These are phyloP conservation scores for Claviceps arundinis DNA, from an alignment of 2,329 filamentous ascomycete genomes.

Conservation along the genomic window DNA sequence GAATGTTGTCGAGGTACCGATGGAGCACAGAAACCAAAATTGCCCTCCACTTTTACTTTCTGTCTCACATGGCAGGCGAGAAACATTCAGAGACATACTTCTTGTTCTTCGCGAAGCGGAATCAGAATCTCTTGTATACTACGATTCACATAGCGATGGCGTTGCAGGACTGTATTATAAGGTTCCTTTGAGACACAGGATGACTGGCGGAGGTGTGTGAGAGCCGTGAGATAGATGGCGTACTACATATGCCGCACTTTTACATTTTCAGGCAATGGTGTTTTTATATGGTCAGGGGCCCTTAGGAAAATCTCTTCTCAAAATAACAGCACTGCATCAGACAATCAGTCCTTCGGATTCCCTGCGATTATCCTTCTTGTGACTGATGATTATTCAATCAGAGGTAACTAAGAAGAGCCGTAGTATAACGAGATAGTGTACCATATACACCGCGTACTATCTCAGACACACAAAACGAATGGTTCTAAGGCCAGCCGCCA, in stretches of 20 bases:
- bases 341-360: not conserved
- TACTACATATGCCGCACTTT: not conserved
- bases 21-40: not conserved
- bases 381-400: not conserved
- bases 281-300: not conserved
- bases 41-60: not conserved
- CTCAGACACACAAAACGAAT: too few species aligned
- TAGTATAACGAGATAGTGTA: too few species aligned
- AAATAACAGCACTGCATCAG: not conserved
- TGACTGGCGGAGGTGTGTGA: not conserved
- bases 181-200: slow-evolving; percentile 1
- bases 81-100: not conserved
- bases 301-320: slow-evolving; percentile 4
- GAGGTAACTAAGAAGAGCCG: too few species aligned
- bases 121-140: slow-evolving; percentile 18
- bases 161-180: slow-evolving; percentile 16
- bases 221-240: not conserved
- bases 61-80: not conserved
- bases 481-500: too few species aligned
- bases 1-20: too few species aligned
- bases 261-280: not conserved
- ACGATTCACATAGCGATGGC: slow-evolving; percentile 32
- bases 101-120: not conserved
- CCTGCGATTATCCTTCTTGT: not conserved
- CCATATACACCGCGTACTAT: too few species aligned